Evolutionary conservation across 179 eudicot species (phyloP).

Genomic region (Silene coronaria): DNA sequence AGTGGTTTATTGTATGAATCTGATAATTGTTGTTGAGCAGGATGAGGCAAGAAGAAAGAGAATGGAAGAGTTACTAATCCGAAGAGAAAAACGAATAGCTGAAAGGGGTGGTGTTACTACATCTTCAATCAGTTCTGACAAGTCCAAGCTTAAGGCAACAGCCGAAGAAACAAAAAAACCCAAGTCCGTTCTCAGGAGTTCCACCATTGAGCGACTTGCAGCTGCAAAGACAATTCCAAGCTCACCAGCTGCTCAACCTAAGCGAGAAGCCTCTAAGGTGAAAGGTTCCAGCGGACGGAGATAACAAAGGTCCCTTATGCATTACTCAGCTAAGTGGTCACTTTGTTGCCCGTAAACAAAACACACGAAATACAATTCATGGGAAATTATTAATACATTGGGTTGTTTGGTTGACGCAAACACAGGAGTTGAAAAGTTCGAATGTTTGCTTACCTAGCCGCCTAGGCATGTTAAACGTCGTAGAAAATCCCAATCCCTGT

Average conservation of each 20-base stretch:
- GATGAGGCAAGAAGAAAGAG: constrained; percentile 69
- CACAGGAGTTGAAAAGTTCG: too few species aligned
- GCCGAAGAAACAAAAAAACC: constrained; percentile 30
- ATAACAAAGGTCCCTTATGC: not conserved
- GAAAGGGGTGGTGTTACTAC: constrained; percentile 47
- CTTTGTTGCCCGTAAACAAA: too few species aligned
- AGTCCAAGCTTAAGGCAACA: constrained; percentile 31
- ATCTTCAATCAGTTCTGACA: constrained; percentile 14
- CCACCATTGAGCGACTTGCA: constrained; percentile 73
- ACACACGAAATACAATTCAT: not conserved
- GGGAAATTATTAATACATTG: too few species aligned
- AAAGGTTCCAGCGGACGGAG: constrained; percentile 13
- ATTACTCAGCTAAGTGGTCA: not conserved
- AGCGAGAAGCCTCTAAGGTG: constrained; percentile 34
- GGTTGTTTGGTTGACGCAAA: too few species aligned
- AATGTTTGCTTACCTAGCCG: too few species aligned
- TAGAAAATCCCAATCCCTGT: too few species aligned
- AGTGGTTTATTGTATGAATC: not conserved
- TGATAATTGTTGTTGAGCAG: constrained; percentile 26
- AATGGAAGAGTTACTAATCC: constrained; percentile 47
- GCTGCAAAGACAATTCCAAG: constrained; percentile 45
- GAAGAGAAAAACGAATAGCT: constrained; percentile 69
- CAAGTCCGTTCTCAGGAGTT: constrained; percentile 53
- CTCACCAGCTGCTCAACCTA: constrained; percentile 33
- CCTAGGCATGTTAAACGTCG: too few species aligned